These are phyloP conservation scores for Saccharomyces uvarum DNA, from an alignment of 1,139 yeast species.

Conservation along the genomic window DNA sequence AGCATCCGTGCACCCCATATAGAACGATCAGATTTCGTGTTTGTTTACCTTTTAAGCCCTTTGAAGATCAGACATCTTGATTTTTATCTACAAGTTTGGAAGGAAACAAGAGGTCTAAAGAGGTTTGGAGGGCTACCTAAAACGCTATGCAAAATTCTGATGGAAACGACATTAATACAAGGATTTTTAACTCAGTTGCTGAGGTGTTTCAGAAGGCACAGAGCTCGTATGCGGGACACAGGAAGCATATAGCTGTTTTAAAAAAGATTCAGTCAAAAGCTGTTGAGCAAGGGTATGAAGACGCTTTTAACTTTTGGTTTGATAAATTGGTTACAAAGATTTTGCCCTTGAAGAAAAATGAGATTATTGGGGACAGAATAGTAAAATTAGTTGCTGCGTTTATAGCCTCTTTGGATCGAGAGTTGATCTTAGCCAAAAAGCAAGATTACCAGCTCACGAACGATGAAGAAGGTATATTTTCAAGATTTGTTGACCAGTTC, in stretches of 20 bases:
- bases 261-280: constrained; percentile 55
- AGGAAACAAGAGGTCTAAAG: not conserved
- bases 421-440: constrained; percentile 34
- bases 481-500: constrained; percentile 51
- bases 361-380: constrained; percentile 66
- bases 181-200: constrained; percentile 44
- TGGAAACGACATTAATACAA: constrained; percentile 22
- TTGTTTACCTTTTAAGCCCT: not conserved
- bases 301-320: constrained; percentile 53
- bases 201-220: constrained; percentile 82
- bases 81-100: not conserved
- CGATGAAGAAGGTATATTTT: constrained; percentile 37
- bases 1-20: not conserved
- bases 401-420: constrained; percentile 36
- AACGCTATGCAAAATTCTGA: not conserved
- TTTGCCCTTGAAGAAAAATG: constrained; percentile 61
- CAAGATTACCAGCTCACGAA: constrained; percentile 28
- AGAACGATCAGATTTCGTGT: not conserved
- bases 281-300: constrained; percentile 43
- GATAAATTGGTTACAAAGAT: constrained; percentile 56
- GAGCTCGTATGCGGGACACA: constrained; percentile 60
- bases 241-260: constrained; percentile 60
- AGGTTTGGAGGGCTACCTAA: not conserved
- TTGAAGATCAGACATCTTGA: not conserved
- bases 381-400: constrained; percentile 68